These are phyloP conservation scores for Trifolium subterraneum DNA, from an alignment of 306 rosid genomes.

Conservation along the genomic window DNA sequence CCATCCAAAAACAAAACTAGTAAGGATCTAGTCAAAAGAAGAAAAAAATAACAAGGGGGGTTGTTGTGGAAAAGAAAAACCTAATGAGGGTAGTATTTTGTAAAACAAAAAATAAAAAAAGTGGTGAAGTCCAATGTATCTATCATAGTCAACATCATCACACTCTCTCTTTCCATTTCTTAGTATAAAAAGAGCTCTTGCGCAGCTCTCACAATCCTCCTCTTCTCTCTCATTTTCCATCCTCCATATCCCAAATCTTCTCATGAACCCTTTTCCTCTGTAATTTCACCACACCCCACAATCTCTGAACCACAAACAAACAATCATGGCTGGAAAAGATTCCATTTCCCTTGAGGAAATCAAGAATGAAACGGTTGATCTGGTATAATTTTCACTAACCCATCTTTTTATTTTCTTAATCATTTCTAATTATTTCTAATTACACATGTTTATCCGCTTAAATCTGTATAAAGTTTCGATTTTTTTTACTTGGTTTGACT, in stretches of 20 bases:
- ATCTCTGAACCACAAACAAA: constrained; percentile 7
- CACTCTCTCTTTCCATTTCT: neutral
- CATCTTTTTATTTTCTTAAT: neutral
- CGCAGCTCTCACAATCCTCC: neutral
- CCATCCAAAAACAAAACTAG: too few species aligned
- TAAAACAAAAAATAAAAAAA: neutral
- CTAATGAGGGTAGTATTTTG: neutral
- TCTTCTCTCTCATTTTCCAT: too few species aligned
- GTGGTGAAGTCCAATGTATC: neutral
- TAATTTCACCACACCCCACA: too few species aligned
- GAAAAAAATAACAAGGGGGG: too few species aligned
- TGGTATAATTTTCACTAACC: constrained; percentile 55
- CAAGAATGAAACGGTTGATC: constrained; percentile 92
- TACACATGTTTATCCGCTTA: neutral
- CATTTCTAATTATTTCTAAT: constrained; percentile 12
- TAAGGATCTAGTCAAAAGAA: too few species aligned
- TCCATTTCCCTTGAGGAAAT: constrained; percentile 72
- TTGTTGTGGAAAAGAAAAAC: neutral
- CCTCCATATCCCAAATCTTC: too few species aligned
- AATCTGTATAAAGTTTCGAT: neutral
- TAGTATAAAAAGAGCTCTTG: neutral
- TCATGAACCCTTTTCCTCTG: too few species aligned
- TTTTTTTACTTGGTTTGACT: constrained; percentile 1
- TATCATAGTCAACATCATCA: neutral
- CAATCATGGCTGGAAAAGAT: constrained; percentile 52